These are phyloP conservation scores for Acidiella bohemica DNA, from an alignment of 495 filamentous ascomycete species.

Conservation along the genomic window DNA sequence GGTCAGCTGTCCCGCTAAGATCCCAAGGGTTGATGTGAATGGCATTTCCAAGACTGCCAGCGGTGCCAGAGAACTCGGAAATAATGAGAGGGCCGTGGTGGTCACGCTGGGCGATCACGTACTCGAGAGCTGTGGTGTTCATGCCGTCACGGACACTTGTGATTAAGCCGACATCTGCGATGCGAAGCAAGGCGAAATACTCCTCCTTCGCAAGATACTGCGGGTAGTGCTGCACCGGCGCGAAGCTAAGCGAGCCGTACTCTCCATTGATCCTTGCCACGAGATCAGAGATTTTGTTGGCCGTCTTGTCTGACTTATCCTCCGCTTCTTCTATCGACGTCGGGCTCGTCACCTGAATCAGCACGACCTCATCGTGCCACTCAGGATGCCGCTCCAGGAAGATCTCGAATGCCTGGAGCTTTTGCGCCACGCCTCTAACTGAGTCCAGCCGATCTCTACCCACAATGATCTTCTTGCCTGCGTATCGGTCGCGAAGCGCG, in stretches of 20 bases:
- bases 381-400: conserved; percentile 79
- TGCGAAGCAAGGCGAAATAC: conserved; percentile 79
- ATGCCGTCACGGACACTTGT: conserved; percentile 89
- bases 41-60: conserved; percentile 67
- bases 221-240: conserved; percentile 82
- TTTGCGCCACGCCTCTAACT: conserved; percentile 80
- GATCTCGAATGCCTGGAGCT: conserved; percentile 80
- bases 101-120: conserved; percentile 78
- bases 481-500: conserved; percentile 56
- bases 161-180: conserved; percentile 79
- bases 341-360: conserved; percentile 88
- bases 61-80: conserved; percentile 90
- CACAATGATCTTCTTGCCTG: conserved; percentile 78
- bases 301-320: conserved; percentile 51
- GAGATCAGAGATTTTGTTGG: conserved; percentile 72
- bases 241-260: conserved; percentile 71
- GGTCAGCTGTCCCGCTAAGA: conserved; percentile 59
- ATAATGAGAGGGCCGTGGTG: conserved; percentile 76
- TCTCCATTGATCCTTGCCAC: conserved; percentile 81
- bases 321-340: conserved; percentile 61
- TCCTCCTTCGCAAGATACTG: conserved; percentile 77
- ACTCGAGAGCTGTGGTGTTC: conserved; percentile 92
- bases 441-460: conserved; percentile 86
- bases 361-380: conserved; percentile 80
- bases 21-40: conserved; percentile 96